Conservation (phyloP, 1,139 yeast genomes). For the Zygotorulaspora mrakii region DNA sequence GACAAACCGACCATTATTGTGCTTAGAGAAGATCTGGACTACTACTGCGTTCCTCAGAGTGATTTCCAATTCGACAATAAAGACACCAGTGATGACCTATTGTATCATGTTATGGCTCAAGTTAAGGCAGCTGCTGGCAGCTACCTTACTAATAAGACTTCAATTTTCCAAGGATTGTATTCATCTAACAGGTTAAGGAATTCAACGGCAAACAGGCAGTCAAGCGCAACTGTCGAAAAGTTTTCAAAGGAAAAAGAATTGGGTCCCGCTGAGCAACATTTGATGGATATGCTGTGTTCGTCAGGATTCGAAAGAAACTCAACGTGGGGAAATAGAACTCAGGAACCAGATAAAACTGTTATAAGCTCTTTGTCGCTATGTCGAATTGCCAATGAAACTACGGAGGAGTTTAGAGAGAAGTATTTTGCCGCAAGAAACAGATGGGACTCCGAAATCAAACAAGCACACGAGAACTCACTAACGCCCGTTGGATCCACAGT, state of each 20-base stretch:
- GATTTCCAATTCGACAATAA: conserved; percentile 39
- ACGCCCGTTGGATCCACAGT: conserved; percentile 12
- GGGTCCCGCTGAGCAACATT: conserved; percentile 93
- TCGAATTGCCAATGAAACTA: conserved; percentile 47
- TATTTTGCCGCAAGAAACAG: conserved; percentile 25
- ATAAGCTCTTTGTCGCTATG: conserved; percentile 81
- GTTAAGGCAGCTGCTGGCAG: conserved; percentile 71
- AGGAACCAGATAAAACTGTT: conserved; percentile 84
- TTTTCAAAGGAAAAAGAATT: conserved; percentile 43
- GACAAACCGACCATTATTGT: conserved; percentile 90
- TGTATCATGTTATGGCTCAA: conserved; percentile 46
- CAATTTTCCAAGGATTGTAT: conserved; percentile 69
- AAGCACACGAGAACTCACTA: conserved; percentile 5
- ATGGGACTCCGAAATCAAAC: conserved; percentile 28
- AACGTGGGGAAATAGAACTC: conserved; percentile 81
- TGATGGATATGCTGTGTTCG: conserved; percentile 90
- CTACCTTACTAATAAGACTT: conserved; percentile 50
- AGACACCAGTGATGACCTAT: conserved; percentile 31
- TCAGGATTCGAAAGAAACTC: conserved; percentile 74
- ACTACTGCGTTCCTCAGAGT: conserved; percentile 69
- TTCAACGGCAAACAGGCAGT: conserved; percentile 10
- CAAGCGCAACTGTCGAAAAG: neutral
- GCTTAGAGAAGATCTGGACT: conserved; percentile 89
- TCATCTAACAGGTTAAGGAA: conserved; percentile 36
- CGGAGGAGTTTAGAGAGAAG: conserved; percentile 32